Evolutionary conservation across 192 early-diverging fungal species (phyloP).

Genomic region (Dissophora ornata): DNA sequence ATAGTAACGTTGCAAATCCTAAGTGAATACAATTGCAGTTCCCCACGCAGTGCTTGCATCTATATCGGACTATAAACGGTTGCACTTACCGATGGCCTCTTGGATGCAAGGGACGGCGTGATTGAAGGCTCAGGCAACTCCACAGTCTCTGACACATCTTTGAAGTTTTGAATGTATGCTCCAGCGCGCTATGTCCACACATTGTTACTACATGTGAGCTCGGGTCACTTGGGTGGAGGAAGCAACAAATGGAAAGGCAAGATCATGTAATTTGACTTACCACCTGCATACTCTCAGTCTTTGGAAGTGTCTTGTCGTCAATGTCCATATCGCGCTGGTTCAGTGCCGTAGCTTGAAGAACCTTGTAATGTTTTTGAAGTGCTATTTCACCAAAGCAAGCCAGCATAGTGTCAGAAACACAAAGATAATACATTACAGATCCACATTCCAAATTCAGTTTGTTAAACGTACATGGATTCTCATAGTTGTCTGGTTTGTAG

Average conservation of each 20-base stretch:
- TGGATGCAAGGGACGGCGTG: background rate
- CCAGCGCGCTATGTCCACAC: slow-evolving; percentile 43
- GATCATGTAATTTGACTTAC: background rate
- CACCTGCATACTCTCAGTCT: slow-evolving; percentile 44
- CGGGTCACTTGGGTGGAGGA: no score
- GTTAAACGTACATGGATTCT: slow-evolving; percentile 59
- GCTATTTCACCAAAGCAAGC: slow-evolving; percentile 20
- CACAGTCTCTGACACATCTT: slow-evolving; percentile 16
- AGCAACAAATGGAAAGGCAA: background rate
- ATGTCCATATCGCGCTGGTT: slow-evolving; percentile 55
- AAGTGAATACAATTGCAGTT: no score
- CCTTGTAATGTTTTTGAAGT: slow-evolving; percentile 55
- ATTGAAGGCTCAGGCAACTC: slow-evolving; percentile 12
- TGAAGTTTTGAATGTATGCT: slow-evolving; percentile 42
- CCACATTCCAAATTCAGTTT: no score
- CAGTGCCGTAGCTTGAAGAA: slow-evolving; percentile 52
- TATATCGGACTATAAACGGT: no score
- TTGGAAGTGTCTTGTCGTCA: slow-evolving; percentile 51
- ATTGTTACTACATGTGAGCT: background rate
- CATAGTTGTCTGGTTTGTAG: slow-evolving; percentile 53
- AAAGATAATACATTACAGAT: background rate
- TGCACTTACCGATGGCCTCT: slow-evolving; percentile 35
- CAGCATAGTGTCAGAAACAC: background rate
- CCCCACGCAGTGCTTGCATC: no score
- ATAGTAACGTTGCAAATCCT: no score